Evolutionary conservation across 371 early-diverging fungal species (phyloP).

Genomic region (Syncephalastrum contaminatum): DNA sequence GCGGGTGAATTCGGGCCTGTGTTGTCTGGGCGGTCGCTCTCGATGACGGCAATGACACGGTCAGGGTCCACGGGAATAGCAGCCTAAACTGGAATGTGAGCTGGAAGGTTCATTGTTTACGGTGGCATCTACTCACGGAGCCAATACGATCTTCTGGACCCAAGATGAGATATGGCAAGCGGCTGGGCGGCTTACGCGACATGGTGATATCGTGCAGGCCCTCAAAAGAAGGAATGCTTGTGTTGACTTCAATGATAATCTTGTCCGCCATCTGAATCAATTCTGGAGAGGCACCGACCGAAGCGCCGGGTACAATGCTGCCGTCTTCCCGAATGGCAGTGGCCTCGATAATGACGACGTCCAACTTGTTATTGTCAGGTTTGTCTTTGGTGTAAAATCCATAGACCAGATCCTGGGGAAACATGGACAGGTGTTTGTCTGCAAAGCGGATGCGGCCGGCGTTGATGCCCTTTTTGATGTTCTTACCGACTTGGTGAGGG

Average conservation of each 20-base stretch:
- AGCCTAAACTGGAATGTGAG: slow-evolving; percentile 18
- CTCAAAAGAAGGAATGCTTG: slow-evolving; percentile 51
- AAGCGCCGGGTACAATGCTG: slow-evolving; percentile 53
- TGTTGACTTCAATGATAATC: slow-evolving; percentile 55
- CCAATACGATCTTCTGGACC: slow-evolving; percentile 51
- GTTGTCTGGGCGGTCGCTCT: slow-evolving; percentile 44
- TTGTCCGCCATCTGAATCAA: slow-evolving; percentile 53
- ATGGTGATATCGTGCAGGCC: slow-evolving; percentile 51
- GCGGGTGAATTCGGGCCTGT: slow-evolving; percentile 45
- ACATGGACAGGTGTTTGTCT: slow-evolving; percentile 58
- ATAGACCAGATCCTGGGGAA: slow-evolving; percentile 50
- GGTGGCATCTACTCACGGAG: slow-evolving; percentile 25
- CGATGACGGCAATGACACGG: slow-evolving; percentile 46
- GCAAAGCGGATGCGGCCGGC: slow-evolving; percentile 53
- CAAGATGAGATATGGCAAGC: slow-evolving; percentile 50
- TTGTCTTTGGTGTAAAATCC: slow-evolving; percentile 51
- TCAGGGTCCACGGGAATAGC: slow-evolving; percentile 51
- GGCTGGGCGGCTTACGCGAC: slow-evolving; percentile 40
- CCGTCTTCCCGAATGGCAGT: slow-evolving; percentile 56
- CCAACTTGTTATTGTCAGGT: slow-evolving; percentile 39
- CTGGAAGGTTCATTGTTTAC: not conserved
- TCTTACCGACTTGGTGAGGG: slow-evolving; percentile 53
- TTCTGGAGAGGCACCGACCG: slow-evolving; percentile 55
- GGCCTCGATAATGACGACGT: slow-evolving; percentile 52
- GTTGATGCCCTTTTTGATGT: slow-evolving; percentile 53